Evolutionary conservation across 208 protist genomes (phyloP), one percentile per base, ranked within the genome.

Genomic region (Acanthamoeba lenticulata): DNA sequence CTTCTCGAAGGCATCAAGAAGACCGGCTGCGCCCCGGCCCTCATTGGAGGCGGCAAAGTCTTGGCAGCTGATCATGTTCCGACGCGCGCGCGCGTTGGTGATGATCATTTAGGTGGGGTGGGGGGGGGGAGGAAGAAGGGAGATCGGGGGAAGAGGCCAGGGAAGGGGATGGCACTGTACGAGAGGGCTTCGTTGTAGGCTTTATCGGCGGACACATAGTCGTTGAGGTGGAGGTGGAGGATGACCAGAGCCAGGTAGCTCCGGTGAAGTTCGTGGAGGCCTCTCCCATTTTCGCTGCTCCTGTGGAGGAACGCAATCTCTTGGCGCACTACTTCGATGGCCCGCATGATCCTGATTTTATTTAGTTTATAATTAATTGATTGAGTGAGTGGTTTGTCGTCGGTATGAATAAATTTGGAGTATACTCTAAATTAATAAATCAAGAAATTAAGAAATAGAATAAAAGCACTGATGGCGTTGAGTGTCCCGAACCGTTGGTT

Each of bases 191-290:
- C 11, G 19, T 83, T 40, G 72, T 83, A 83, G 38, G 72, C 38
- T 83, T 83, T 83, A 9, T 83, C 72, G 17, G 72, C 72, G n/a
- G 72, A 7, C 72, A 83, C 72, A 24, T 83, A 83, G n/a, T 83
- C 72, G 38, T 83, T 83, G 11, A 24, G 72, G 72, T 45, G 72
- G n/a, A 83, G 72, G 40, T 83, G 72, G 15, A 83, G 38, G 40
- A 83, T 83, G 4, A 83, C 24, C 9, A 83, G 38, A 40, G 72
- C n/a, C 21, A 83, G 72, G n/a, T 83, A 40, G 38, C 38, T 83
- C 72, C n/a, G 4, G 38, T 49, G 40, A 13, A 83, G n/a, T 24
- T 83, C 72, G 40, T 83, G 72, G 6, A 83, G 19, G 11, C 17
- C 21, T 29, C 15, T 49, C 11, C 32, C 40, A 13, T 24, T 29